Conservation (phyloP, 352 stramenopile genomes). For the Phytophthora pluvialis region DNA sequence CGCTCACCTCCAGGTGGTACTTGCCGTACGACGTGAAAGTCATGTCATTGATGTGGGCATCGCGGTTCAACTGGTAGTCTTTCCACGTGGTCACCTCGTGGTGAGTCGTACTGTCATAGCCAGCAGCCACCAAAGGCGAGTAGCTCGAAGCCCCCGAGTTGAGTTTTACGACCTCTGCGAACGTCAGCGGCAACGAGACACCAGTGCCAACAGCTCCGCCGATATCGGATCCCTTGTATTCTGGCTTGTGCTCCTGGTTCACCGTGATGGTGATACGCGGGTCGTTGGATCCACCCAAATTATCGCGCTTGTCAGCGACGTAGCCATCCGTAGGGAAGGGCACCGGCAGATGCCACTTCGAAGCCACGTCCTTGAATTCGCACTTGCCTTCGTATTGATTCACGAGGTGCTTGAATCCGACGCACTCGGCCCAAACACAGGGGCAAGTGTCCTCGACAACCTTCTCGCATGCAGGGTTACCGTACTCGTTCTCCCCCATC, state of each 20-base stretch:
- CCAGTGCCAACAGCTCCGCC: conserved; percentile 5
- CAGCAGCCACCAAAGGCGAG: conserved; percentile 12
- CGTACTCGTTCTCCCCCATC: conserved; percentile 25
- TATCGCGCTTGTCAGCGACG: conserved; percentile 51
- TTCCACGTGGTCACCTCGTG: conserved; percentile 46
- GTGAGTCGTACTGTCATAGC: not conserved
- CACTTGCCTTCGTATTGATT: conserved; percentile 3
- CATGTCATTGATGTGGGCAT: conserved; percentile 49
- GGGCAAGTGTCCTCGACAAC: conserved; percentile 39
- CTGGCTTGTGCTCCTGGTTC: conserved; percentile 19
- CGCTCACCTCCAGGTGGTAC: conserved; percentile 58
- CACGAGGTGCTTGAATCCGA: conserved; percentile 41
- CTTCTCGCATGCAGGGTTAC: conserved; percentile 31
- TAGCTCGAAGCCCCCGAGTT: conserved; percentile 15
- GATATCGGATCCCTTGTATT: conserved; percentile 32
- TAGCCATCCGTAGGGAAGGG: conserved; percentile 70
- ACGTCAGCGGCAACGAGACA: conserved; percentile 16
- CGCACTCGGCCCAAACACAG: conserved; percentile 53
- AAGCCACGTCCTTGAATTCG: conserved; percentile 44
- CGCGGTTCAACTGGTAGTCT: conserved; percentile 53
- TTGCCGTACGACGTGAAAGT: conserved; percentile 54
- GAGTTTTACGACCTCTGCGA: conserved; percentile 17
- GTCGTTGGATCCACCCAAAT: conserved; percentile 15
- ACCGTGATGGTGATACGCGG: conserved; percentile 29
- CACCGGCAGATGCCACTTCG: conserved; percentile 44